Conservation (phyloP, 495 filamentous ascomycete genomes). For the Podospora sp. region DNA sequence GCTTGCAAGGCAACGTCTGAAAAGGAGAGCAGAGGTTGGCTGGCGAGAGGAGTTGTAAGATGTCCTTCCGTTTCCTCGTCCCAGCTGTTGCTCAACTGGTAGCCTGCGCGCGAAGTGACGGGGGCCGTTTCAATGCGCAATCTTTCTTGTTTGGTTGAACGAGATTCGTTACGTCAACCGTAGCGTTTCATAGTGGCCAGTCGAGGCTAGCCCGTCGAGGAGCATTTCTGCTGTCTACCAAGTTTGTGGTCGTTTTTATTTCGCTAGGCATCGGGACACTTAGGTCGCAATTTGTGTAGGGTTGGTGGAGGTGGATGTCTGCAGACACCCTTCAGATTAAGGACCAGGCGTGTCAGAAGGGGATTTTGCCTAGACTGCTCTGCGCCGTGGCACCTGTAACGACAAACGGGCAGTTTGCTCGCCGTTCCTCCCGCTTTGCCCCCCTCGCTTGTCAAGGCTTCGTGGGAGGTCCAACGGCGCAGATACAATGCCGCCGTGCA, state of each 20-base stretch:
- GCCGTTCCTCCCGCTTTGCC: constrained; percentile 1
- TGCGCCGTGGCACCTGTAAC: not conserved
- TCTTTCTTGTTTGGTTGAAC: not conserved
- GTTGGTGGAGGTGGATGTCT: constrained; percentile 21
- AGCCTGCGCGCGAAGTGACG: not conserved
- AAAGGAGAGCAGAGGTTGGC: constrained; percentile 6
- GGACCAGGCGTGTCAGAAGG: constrained; percentile 21
- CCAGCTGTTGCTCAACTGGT: not conserved
- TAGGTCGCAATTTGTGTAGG: constrained; percentile 29
- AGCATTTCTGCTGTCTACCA: not conserved
- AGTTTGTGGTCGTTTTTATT: constrained; percentile 1
- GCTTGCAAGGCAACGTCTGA: constrained; percentile 13
- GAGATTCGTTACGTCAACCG: constrained; percentile 1
- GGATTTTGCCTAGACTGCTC: constrained; percentile 10
- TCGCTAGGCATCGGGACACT: constrained; percentile 6
- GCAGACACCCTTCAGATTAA: constrained; percentile 29
- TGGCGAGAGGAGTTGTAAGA: not conserved
- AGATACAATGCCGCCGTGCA: not conserved
- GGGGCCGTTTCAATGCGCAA: constrained; percentile 11
- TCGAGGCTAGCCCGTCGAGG: not conserved
- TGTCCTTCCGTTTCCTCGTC: not conserved
- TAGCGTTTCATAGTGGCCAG: constrained; percentile 12
- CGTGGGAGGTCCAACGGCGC: not conserved
- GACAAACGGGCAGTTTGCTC: not conserved
- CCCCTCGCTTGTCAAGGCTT: not conserved